Percentiles rank a stretch among this genome's conserved stretches.
Conservation (phyloP, 805 yeast species). For the Cyberlindnera euphorbiiphila region DNA sequence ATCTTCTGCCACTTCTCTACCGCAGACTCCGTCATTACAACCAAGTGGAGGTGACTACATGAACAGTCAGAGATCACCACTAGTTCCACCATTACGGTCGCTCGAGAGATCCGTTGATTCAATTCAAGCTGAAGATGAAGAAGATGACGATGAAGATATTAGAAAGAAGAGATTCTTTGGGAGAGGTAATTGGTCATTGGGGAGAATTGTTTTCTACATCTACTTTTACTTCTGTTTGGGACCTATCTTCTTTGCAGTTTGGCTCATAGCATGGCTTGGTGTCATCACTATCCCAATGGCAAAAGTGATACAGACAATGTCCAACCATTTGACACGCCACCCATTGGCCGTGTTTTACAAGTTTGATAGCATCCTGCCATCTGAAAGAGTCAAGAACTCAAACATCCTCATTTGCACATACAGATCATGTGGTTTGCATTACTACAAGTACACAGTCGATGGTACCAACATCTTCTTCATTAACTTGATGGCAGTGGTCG, state of each 20-base stretch:
- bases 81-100: constrained; percentile 7
- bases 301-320: constrained; percentile 62
- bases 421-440: constrained; percentile 87
- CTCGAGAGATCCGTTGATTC: constrained; percentile 8
- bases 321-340: constrained; percentile 79
- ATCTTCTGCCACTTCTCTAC: constrained; percentile 1
- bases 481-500: constrained; percentile 73
- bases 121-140: constrained; percentile 6
- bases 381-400: constrained; percentile 32
- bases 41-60: constrained; percentile 7
- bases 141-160: constrained; percentile 24
- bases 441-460: constrained; percentile 93
- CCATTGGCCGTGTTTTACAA: constrained; percentile 85
- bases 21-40: constrained; percentile 12
- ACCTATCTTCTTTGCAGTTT: constrained; percentile 58
- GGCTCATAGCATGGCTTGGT: constrained; percentile 68
- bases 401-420: constrained; percentile 82
- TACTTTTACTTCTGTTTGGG: constrained; percentile 65
- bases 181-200: constrained; percentile 86
- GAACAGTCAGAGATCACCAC: constrained; percentile 9
- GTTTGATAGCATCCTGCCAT: constrained; percentile 37
- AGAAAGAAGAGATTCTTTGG: constrained; percentile 68
- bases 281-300: constrained; percentile 95
- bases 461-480: constrained; percentile 93
- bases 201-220: constrained; percentile 71